Percentiles rank a stretch among this genome's conserved stretches.
Conservation (phyloP, 148 eudicot genomes). For the Nepenthes mirabilis region DNA sequence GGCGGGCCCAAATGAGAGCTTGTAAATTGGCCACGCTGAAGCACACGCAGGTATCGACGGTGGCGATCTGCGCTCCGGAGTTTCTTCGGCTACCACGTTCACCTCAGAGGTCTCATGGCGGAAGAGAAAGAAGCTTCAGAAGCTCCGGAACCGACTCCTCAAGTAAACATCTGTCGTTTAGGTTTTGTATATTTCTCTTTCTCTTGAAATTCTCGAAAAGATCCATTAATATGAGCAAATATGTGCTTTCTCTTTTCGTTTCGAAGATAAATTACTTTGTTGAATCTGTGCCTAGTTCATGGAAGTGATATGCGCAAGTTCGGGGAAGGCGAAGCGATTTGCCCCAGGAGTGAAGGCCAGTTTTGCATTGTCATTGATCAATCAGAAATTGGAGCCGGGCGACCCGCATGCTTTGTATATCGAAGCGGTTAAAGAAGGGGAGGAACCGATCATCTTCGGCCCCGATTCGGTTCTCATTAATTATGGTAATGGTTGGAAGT, state of each 20-base stretch:
- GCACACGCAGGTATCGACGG: too few species aligned
- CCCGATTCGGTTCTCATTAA: slow-evolving; percentile 48
- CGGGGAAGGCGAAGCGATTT: slow-evolving; percentile 55
- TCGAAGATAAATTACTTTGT: background rate
- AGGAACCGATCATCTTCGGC: slow-evolving; percentile 70
- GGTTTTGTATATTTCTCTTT: background rate
- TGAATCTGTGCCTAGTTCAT: slow-evolving; percentile 31
- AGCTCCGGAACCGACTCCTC: slow-evolving; percentile 7
- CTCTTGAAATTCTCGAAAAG: background rate
- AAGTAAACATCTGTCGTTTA: slow-evolving; percentile 7
- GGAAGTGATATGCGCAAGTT: slow-evolving; percentile 59
- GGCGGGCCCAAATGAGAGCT: too few species aligned
- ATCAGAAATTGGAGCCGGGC: slow-evolving; percentile 35
- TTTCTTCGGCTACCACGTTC: too few species aligned
- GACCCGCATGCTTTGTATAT: slow-evolving; percentile 36
- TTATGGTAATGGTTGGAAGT: slow-evolving; percentile 64
- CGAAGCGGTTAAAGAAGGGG: slow-evolving; percentile 70
- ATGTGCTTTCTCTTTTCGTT: background rate
- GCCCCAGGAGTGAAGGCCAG: slow-evolving; percentile 64
- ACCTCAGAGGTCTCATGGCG: slow-evolving; percentile 19
- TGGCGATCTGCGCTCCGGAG: too few species aligned
- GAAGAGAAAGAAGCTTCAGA: slow-evolving; percentile 14
- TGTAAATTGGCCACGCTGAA: too few species aligned
- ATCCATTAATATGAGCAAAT: background rate
- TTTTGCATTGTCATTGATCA: slow-evolving; percentile 61